phyloP scores from a whole-genome alignment of 1,139 yeast genomes.

The Kurtzmaniella quercitrusa region DNA sequence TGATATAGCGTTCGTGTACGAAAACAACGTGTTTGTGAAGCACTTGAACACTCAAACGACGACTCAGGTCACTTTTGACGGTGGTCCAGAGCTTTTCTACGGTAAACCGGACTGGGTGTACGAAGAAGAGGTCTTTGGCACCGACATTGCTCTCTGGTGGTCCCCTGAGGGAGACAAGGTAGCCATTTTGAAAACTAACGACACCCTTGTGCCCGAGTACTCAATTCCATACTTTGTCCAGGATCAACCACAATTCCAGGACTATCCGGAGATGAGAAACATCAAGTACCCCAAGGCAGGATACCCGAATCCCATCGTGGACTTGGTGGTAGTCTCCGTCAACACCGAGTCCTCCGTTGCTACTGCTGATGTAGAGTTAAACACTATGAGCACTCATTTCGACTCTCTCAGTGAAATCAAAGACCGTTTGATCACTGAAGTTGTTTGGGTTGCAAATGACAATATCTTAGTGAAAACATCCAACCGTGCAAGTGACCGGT shows the following conservation, averaged over 20 bases:
- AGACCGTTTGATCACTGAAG: constrained; percentile 32
- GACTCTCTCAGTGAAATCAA: background rate
- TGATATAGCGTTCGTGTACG: constrained; percentile 60
- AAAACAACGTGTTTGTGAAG: constrained; percentile 55
- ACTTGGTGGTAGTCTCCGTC: constrained; percentile 33
- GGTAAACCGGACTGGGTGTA: constrained; percentile 94
- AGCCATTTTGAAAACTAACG: constrained; percentile 46
- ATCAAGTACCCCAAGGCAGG: constrained; percentile 48
- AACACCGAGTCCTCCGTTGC: constrained; percentile 2
- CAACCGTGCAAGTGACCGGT: constrained; percentile 42
- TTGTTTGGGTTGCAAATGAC: constrained; percentile 37
- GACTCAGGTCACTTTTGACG: constrained; percentile 46
- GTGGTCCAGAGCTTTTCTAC: constrained; percentile 44
- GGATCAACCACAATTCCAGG: constrained; percentile 26
- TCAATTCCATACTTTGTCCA: constrained; percentile 54
- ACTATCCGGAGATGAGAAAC: constrained; percentile 35
- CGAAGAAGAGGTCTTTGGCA: constrained; percentile 60
- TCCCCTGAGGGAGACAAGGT: constrained; percentile 49
- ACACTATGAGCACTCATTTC: background rate
- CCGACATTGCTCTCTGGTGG: constrained; percentile 56
- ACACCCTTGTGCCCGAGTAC: constrained; percentile 48
- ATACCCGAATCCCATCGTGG: constrained; percentile 38
- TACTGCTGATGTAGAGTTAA: background rate
- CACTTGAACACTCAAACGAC: constrained; percentile 14
- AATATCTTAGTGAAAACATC: constrained; percentile 34